A percentile compares a stretch with the other conserved stretches of the same genome.
These are phyloP conservation scores for Blastobotrys niveus DNA, from an alignment of 1,139 yeast species.

Conservation along the genomic window DNA sequence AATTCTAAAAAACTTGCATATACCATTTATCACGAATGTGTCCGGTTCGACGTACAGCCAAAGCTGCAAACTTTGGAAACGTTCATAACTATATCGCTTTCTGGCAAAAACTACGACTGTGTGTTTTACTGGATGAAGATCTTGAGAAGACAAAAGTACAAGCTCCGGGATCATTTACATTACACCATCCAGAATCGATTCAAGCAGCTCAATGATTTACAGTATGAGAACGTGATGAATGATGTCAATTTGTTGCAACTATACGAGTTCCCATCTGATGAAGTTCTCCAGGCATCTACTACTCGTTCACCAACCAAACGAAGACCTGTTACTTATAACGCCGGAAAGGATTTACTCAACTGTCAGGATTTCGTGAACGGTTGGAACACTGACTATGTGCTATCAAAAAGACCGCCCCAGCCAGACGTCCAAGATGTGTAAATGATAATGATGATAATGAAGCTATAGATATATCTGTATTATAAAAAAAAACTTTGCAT, in stretches of 20 bases:
- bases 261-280: constrained; percentile 18
- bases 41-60: constrained; percentile 16
- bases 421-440: too few relatives aligned
- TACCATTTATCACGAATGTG: constrained; percentile 26
- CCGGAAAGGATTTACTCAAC: constrained; percentile 19
- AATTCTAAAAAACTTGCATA: constrained; percentile 30
- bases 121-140: constrained; percentile 25
- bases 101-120: constrained; percentile 23
- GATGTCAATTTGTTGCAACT: constrained; percentile 7
- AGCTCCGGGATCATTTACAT: constrained; percentile 21
- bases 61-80: constrained; percentile 26
- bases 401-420: too few relatives aligned
- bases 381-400: constrained; percentile 15
- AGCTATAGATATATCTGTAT: not conserved
- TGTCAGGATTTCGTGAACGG: constrained; percentile 19
- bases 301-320: constrained; percentile 5
- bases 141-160: constrained; percentile 23
- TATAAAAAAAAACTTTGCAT: not conserved
- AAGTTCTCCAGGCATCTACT: constrained; percentile 15
- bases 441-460: not conserved
- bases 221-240: constrained; percentile 13
- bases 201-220: constrained; percentile 12
- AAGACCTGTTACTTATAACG: constrained; percentile 17
- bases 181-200: constrained; percentile 20
- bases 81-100: constrained; percentile 26